A percentile compares a stretch with the other conserved stretches of the same genome.
phyloP scores from a whole-genome alignment of 371 early-diverging fungal genomes.

The Conidiobolus incongruus region DNA sequence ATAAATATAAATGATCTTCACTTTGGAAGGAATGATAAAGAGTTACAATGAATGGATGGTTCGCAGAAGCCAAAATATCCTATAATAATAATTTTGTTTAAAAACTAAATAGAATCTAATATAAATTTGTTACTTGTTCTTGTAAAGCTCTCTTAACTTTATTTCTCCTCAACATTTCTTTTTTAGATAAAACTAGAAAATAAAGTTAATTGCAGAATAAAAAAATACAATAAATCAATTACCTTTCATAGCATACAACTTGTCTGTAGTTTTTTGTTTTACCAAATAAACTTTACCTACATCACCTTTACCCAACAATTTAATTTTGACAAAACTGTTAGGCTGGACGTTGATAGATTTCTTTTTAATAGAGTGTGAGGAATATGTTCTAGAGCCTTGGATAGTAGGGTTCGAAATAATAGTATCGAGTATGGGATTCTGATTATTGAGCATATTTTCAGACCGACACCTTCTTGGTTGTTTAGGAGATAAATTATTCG shows the following conservation, averaged over 20 bases:
- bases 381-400: conserved; percentile 26
- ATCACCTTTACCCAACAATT: conserved; percentile 85
- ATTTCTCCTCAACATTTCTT: conserved; percentile 87
- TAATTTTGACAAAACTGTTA: conserved; percentile 56
- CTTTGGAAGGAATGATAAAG: conserved; percentile 92
- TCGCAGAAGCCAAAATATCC: conserved; percentile 74
- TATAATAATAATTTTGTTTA: conserved; percentile 1
- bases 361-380: conserved; percentile 56
- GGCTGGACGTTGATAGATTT: conserved; percentile 59
- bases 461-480: conserved; percentile 1
- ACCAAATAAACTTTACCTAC: conserved; percentile 93
- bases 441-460: conserved; percentile 6
- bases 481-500: conserved; percentile 1
- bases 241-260: conserved; percentile 86
- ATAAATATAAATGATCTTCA: conserved; percentile 80
- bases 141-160: conserved; percentile 89
- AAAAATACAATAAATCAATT: too few species aligned
- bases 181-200: conserved; percentile 55
- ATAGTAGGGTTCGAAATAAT: conserved; percentile 1
- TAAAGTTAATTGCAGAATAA: conserved; percentile 1
- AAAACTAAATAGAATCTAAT: too few species aligned
- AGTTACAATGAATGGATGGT: conserved; percentile 94
- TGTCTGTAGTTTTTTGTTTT: conserved; percentile 56
- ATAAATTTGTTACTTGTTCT: conserved; percentile 52
- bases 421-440: conserved; percentile 4